These are phyloP conservation scores for Aquilaria agallochum DNA, from an alignment of 441 rosid species.

Conservation along the genomic window DNA sequence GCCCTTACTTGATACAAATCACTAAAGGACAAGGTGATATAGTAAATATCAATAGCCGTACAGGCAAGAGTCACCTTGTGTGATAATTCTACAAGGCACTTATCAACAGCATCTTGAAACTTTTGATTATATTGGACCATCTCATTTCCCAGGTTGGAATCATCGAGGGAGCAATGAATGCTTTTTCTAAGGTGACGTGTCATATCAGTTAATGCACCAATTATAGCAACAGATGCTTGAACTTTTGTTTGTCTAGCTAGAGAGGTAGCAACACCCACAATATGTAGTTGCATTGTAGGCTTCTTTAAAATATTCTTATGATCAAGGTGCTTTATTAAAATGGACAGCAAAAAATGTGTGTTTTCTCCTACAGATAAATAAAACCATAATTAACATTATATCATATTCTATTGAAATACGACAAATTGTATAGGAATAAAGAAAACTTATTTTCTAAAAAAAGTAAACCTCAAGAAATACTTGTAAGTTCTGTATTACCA, in stretches of 20 bases:
- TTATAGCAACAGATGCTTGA: slow-evolving; percentile 62
- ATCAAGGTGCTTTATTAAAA: slow-evolving; percentile 58
- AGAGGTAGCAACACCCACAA: slow-evolving; percentile 45
- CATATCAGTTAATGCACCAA: slow-evolving; percentile 76
- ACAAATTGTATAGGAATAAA: not conserved
- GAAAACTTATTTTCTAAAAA: slow-evolving; percentile 12
- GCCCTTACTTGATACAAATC: slow-evolving; percentile 1
- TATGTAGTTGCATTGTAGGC: slow-evolving; percentile 52
- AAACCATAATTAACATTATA: slow-evolving; percentile 13
- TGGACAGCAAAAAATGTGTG: slow-evolving; percentile 49
- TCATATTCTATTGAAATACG: slow-evolving; percentile 7
- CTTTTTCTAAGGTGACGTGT: slow-evolving; percentile 82
- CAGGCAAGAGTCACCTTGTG: slow-evolving; percentile 45
- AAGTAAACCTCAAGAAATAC: not conserved
- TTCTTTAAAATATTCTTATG: slow-evolving; percentile 54
- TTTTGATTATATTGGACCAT: slow-evolving; percentile 69
- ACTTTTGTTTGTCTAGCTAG: slow-evolving; percentile 52
- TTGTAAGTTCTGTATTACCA: slow-evolving; percentile 24
- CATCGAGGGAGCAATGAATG: slow-evolving; percentile 57
- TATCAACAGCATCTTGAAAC: slow-evolving; percentile 69
- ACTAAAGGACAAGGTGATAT: not conserved
- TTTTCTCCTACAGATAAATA: slow-evolving; percentile 36
- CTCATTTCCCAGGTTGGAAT: slow-evolving; percentile 52
- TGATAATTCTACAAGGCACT: slow-evolving; percentile 76
- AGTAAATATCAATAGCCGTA: not conserved